Evolutionary conservation across 208 protist genomes (phyloP).

Genomic region (Trypanosoma theileri): DNA sequence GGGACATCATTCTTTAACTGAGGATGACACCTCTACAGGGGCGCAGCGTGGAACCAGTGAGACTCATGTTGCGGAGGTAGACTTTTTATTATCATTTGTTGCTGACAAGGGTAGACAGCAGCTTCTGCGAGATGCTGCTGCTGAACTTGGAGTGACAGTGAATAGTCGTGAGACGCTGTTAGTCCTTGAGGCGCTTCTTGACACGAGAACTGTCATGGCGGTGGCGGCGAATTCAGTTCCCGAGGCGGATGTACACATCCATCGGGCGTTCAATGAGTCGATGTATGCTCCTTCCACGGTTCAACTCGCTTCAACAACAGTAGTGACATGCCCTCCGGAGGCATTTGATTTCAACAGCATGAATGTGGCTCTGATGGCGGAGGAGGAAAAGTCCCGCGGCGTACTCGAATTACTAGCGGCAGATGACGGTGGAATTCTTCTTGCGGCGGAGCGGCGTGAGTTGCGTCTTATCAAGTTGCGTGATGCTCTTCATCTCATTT

Average conservation of each 20-base stretch:
- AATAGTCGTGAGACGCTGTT: constrained; percentile 3
- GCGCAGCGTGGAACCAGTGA: background rate
- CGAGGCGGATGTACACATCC: background rate
- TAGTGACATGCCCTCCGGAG: background rate
- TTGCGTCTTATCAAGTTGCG: background rate
- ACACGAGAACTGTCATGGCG: background rate
- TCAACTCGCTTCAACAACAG: no score
- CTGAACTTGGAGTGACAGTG: constrained; percentile 6
- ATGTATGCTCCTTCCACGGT: constrained; percentile 1
- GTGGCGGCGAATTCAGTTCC: background rate
- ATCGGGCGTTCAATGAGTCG: background rate
- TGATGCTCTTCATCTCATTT: background rate
- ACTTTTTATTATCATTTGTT: background rate
- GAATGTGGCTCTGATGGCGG: background rate
- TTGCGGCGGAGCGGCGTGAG: background rate
- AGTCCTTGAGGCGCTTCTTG: constrained; percentile 13
- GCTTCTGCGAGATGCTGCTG: constrained; percentile 2
- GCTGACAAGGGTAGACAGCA: background rate
- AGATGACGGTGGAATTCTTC: constrained; percentile 14
- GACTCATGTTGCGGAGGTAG: background rate
- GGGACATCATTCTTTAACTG: no score
- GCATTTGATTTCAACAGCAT: background rate
- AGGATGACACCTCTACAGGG: no score
- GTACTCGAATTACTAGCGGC: constrained; percentile 13
- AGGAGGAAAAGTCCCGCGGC: constrained; percentile 3